Conservation (phyloP, 2,329 filamentous ascomycete genomes). For the Xylaria sp. region DNA sequence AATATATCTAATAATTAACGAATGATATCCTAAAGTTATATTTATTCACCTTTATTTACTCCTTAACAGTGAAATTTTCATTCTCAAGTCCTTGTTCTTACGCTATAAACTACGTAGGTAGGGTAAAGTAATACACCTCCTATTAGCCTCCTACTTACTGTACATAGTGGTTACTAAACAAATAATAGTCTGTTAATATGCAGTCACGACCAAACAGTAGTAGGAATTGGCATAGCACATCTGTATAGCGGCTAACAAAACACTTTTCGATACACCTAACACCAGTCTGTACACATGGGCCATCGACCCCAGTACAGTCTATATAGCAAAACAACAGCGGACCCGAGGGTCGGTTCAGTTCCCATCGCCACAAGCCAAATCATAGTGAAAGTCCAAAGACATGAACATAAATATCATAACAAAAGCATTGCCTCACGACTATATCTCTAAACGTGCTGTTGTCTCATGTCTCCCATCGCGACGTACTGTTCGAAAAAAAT, state of each 20-base stretch:
- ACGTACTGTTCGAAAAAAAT: not conserved
- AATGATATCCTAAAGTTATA: no score
- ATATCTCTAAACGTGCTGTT: not conserved
- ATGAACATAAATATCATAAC: not conserved
- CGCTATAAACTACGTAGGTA: no score
- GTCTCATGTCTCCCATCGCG: not conserved
- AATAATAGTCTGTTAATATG: no score
- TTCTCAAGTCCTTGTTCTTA: no score
- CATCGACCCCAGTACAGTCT: constrained; percentile 20
- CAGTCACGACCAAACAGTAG: no score
- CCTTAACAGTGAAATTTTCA: no score
- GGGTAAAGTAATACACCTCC: no score
- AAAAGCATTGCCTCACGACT: not conserved
- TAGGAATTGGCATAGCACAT: not conserved
- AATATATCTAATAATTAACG: no score
- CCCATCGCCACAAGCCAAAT: no score
- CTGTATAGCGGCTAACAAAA: constrained; percentile 4
- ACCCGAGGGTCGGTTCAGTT: not conserved
- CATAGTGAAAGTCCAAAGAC: not conserved
- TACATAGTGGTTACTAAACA: no score
- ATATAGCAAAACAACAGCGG: not conserved
- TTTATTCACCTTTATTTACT: no score
- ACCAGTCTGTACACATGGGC: constrained; percentile 18
- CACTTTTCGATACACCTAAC: constrained; percentile 26
- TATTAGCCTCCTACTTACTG: no score